Conservation (phyloP, 1,284 basidiomycete genomes). For the Schizophyllum amplum region DNA sequence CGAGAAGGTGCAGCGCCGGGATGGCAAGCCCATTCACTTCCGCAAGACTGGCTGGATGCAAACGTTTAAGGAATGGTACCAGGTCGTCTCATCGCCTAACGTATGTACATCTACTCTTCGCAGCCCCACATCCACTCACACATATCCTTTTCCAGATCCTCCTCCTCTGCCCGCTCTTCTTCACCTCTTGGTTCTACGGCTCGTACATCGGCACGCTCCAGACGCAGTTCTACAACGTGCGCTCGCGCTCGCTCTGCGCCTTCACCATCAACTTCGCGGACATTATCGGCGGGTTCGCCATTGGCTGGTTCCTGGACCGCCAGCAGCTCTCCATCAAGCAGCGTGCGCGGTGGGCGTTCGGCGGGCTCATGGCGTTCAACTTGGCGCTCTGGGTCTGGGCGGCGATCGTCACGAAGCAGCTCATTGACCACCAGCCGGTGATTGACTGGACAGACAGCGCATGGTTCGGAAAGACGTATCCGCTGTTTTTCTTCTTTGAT, state of each 20-base stretch:
- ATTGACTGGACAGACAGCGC: constrained; percentile 25
- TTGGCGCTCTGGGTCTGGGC: constrained; percentile 25
- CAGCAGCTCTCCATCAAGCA: constrained; percentile 22
- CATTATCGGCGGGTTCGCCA: constrained; percentile 23
- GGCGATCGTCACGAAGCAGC: constrained; percentile 24
- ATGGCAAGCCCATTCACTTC: constrained; percentile 22
- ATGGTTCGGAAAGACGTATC: constrained; percentile 22
- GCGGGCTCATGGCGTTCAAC: constrained; percentile 22
- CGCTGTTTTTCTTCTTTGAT: constrained; percentile 24
- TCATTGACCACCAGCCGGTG: constrained; percentile 20
- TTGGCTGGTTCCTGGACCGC: constrained; percentile 25
- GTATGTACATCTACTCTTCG: constrained; percentile 14
- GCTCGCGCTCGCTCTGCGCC: constrained; percentile 22
- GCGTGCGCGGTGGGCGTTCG: constrained; percentile 23
- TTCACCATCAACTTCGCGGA: constrained; percentile 24
- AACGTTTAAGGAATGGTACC: constrained; percentile 21
- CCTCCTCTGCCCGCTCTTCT: constrained; percentile 24
- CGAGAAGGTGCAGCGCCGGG: constrained; percentile 23
- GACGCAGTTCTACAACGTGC: constrained; percentile 25
- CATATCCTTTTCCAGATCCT: constrained; percentile 17
- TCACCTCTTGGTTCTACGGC: constrained; percentile 27
- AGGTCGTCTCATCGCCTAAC: constrained; percentile 20
- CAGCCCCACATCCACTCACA: not conserved
- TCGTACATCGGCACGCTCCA: constrained; percentile 25
- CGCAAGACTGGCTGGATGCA: constrained; percentile 21